Conservation (phyloP, 495 filamentous ascomycete species). For the Astrothelium macrocarpum region DNA sequence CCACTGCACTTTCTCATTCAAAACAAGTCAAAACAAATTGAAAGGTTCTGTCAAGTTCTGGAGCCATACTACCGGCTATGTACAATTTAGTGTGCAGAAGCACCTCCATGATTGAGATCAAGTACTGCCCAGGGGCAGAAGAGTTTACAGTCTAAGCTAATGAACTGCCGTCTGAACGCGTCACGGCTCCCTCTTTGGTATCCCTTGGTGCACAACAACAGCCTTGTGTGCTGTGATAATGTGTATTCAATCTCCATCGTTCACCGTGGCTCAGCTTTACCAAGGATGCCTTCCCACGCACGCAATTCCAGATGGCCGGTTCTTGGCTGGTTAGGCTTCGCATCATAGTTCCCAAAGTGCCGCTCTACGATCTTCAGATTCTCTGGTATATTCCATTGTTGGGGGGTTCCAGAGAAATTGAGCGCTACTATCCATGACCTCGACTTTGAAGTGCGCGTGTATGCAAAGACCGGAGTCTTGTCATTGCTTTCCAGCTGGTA, state of each 20-base stretch:
- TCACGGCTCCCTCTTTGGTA: no score
- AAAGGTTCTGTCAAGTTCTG: no score
- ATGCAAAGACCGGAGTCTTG: conserved; percentile 34
- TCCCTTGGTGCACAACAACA: not conserved
- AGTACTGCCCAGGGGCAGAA: no score
- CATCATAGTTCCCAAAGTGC: conserved; percentile 35
- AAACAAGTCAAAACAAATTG: no score
- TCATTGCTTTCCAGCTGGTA: conserved; percentile 32
- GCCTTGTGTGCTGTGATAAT: not conserved
- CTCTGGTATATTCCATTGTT: conserved; percentile 32
- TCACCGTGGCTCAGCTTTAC: not conserved
- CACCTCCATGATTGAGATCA: no score
- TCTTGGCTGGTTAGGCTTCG: conserved; percentile 20
- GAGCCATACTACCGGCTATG: no score
- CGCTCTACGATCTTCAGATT: conserved; percentile 31
- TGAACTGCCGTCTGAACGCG: no score
- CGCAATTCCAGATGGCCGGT: conserved; percentile 21
- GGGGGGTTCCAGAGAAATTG: conserved; percentile 34
- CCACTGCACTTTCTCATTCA: no score
- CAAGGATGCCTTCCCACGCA: conserved; percentile 34
- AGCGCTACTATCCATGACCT: conserved; percentile 32
- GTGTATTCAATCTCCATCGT: not conserved
- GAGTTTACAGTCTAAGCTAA: no score
- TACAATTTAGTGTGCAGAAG: no score
- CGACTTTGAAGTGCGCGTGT: conserved; percentile 24